Evolutionary conservation across 306 rosid genomes (phyloP), one percentile per base, ranked within the genome.

Genomic region (Lathyrus aphaca): DNA sequence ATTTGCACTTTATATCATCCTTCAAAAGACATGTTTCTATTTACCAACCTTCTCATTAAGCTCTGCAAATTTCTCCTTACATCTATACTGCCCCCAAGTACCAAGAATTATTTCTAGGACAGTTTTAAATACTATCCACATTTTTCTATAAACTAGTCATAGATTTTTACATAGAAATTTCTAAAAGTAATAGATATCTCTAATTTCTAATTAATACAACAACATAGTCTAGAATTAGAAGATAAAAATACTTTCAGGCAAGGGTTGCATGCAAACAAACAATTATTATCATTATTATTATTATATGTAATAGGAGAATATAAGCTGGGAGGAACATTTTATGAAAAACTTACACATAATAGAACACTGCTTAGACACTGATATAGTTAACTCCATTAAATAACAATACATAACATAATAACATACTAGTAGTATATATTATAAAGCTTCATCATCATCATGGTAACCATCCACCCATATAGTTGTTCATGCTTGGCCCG

Each of bases 401-500:
- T 67, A 6, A 23, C 38, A 46, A 13, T n/a, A n/a, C 29, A 25
- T 25, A 25, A 25, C 29, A 25, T 8, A 15, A 40, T 32, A 35
- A 6, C 9, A 35, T 35, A 10, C 39, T 35, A 42, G 13, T 42
- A 42, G n/a, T 10, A 42, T 42, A 42, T 13, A 42, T 42, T 46
- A 46, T 15, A 35, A 35, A 35, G 2, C 14, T 57, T 29, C 3
- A 49, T 80, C 85, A 91, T 30, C 5, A 48, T 82, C 86, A 90
- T 5, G 91, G 87, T 78, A 88, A 77, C 96, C 95, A 88, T 65
- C 86, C 88, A 57, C 82, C 79, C 81, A 90, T 80, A 80, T 86
- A 88, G 80, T 86, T 87, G 77, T 43, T 90, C 90, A 87, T 69
- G 84, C 92, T 84, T 74, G 95, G 90, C 0, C 95, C 96, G 8